Percentiles rank a stretch among this genome's conserved stretches.
phyloP scores from a whole-genome alignment of 1,284 basidiomycete genomes.

The Fomitiporia mediterranea region DNA sequence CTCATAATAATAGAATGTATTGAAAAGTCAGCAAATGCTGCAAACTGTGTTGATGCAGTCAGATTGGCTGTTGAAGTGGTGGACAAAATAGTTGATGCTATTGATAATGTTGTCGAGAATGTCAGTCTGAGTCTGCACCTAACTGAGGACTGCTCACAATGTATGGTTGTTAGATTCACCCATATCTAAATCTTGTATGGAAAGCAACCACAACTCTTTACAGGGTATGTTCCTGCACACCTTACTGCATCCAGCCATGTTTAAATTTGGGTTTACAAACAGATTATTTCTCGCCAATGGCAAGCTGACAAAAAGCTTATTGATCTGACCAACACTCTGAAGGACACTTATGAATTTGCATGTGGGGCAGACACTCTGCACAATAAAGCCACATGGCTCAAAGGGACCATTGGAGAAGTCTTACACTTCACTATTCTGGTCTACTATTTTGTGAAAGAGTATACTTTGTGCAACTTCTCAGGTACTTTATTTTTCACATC shows the following conservation, averaged over 20 bases:
- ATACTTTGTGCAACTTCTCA: not conserved
- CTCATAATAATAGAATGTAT: too few species aligned
- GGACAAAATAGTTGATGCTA: not conserved
- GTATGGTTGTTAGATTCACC: not conserved
- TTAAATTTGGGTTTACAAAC: too few species aligned
- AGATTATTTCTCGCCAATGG: not conserved
- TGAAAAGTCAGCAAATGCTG: not conserved
- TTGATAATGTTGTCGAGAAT: not conserved
- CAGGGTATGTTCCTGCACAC: too few species aligned
- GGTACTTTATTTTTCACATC: not conserved
- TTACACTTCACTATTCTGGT: not conserved
- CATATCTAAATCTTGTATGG: constrained; percentile 3
- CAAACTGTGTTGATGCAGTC: not conserved
- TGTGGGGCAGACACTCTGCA: not conserved
- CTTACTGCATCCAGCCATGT: too few species aligned
- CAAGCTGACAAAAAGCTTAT: not conserved
- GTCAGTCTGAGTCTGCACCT: not conserved
- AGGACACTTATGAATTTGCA: not conserved
- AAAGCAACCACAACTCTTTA: not conserved
- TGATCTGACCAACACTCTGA: not conserved
- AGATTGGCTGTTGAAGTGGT: not conserved
- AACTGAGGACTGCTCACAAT: not conserved
- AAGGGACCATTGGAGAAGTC: not conserved
- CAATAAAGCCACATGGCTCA: not conserved
- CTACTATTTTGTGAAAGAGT: not conserved